Conservation (phyloP, 306 rosid genomes). For the Pyrus communis region DNA sequence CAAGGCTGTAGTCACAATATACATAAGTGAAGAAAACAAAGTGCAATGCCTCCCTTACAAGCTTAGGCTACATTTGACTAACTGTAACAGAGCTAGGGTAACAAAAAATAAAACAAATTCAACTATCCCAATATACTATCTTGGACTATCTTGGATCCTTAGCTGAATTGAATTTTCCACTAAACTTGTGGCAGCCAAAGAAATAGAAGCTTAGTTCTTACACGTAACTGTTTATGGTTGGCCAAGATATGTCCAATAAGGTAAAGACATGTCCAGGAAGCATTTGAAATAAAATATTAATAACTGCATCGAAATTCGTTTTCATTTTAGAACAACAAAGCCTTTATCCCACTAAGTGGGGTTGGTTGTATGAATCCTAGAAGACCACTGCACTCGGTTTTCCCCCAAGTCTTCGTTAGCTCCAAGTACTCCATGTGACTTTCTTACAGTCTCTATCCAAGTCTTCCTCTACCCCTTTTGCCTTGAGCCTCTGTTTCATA, state of each 20-base stretch:
- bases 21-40: background rate
- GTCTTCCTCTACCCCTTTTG: too few relatives aligned
- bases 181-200: background rate
- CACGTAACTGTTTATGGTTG: too few relatives aligned
- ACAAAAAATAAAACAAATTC: background rate
- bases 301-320: too few relatives aligned
- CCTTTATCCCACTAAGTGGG: too few relatives aligned
- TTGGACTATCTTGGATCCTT: background rate
- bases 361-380: too few relatives aligned
- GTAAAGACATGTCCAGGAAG: background rate
- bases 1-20: background rate
- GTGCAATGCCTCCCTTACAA: background rate
- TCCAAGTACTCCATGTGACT: too few relatives aligned
- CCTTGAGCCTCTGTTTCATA: too few relatives aligned
- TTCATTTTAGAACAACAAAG: background rate
- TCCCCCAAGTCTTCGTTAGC: too few relatives aligned
- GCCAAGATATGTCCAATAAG: background rate
- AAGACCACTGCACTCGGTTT: too few relatives aligned
- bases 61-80: background rate
- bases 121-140: background rate
- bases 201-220: background rate
- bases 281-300: background rate
- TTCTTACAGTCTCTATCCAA: too few relatives aligned
- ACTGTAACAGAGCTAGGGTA: background rate
- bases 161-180: background rate